Percentiles rank a stretch among this genome's conserved stretches.
Conservation (phyloP, 2,329 filamentous ascomycete genomes). For the Zymoseptoria tritici region DNA sequence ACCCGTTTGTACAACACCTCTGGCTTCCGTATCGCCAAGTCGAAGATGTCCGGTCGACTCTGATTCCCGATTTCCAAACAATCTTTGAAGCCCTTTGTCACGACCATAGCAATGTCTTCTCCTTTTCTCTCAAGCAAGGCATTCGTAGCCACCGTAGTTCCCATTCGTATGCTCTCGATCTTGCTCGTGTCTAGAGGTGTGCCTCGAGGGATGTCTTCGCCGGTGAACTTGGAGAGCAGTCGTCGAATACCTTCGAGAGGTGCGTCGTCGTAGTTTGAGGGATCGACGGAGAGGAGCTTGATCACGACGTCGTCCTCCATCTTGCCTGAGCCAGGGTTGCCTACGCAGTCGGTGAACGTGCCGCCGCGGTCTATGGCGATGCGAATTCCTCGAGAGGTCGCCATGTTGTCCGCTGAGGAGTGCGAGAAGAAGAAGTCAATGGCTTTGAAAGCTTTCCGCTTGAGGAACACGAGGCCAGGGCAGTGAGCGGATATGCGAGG, state of each 20-base stretch:
- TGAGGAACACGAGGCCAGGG: neutral
- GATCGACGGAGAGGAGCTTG: conserved; percentile 85
- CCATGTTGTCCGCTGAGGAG: neutral
- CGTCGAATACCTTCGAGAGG: conserved; percentile 85
- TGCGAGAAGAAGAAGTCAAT: neutral
- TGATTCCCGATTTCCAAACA: conserved; percentile 87
- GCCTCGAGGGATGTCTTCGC: conserved; percentile 69
- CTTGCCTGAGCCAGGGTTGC: conserved; percentile 62
- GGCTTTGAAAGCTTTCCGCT: neutral
- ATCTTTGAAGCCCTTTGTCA: conserved; percentile 81
- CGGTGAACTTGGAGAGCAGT: conserved; percentile 70
- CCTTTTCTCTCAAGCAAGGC: conserved; percentile 85
- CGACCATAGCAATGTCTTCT: conserved; percentile 77
- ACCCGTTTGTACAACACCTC: conserved; percentile 80
- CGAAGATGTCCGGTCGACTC: conserved; percentile 81
- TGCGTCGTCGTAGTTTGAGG: conserved; percentile 82
- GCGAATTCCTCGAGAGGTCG: conserved; percentile 51
- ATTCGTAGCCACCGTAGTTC: conserved; percentile 90
- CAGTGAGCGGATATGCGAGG: neutral
- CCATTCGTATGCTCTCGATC: conserved; percentile 92
- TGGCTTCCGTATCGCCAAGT: conserved; percentile 77
- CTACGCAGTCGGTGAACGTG: conserved; percentile 89
- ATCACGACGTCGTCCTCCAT: conserved; percentile 71
- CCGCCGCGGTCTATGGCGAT: conserved; percentile 76
- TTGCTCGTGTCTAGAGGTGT: conserved; percentile 70